Evolutionary conservation across 1,139 yeast species (phyloP).

Genomic region (Blastobotrys serpentis): DNA sequence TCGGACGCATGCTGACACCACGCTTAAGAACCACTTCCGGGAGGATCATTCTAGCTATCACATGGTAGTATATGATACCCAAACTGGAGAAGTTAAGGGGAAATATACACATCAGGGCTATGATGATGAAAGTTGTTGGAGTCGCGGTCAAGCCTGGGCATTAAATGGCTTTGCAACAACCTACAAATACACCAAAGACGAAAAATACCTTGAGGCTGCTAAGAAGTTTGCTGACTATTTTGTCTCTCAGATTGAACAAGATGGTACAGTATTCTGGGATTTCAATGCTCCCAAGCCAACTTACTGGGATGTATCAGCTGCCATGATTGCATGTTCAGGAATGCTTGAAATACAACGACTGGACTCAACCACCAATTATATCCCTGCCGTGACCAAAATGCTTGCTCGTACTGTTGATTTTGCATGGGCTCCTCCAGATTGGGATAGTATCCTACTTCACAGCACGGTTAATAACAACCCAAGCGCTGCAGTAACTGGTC

Average conservation of each 20-base stretch:
- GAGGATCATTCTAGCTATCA: slow-evolving; percentile 35
- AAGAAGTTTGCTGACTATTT: slow-evolving; percentile 30
- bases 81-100: slow-evolving; percentile 29
- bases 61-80: slow-evolving; percentile 31
- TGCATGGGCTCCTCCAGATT: slow-evolving; percentile 25
- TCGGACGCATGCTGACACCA: slow-evolving; percentile 36
- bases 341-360: slow-evolving; percentile 30
- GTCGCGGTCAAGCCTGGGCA: slow-evolving; percentile 39
- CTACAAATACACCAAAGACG: slow-evolving; percentile 32
- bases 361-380: slow-evolving; percentile 22
- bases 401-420: slow-evolving; percentile 20
- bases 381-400: slow-evolving; percentile 14
- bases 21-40: slow-evolving; percentile 34
- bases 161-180: slow-evolving; percentile 34
- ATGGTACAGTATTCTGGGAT: slow-evolving; percentile 31
- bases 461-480: slow-evolving; percentile 35
- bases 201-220: slow-evolving; percentile 33
- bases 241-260: slow-evolving; percentile 24
- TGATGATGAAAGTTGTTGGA: slow-evolving; percentile 35
- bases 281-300: slow-evolving; percentile 36
- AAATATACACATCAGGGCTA: slow-evolving; percentile 36
- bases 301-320: slow-evolving; percentile 35
- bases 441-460: slow-evolving; percentile 31
- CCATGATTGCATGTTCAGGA: slow-evolving; percentile 35
- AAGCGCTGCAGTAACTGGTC: slow-evolving; percentile 19